Evolutionary conservation across 768 basidiomycete genomes (phyloP).

Genomic region (Rhodosporidiobolus sp.): DNA sequence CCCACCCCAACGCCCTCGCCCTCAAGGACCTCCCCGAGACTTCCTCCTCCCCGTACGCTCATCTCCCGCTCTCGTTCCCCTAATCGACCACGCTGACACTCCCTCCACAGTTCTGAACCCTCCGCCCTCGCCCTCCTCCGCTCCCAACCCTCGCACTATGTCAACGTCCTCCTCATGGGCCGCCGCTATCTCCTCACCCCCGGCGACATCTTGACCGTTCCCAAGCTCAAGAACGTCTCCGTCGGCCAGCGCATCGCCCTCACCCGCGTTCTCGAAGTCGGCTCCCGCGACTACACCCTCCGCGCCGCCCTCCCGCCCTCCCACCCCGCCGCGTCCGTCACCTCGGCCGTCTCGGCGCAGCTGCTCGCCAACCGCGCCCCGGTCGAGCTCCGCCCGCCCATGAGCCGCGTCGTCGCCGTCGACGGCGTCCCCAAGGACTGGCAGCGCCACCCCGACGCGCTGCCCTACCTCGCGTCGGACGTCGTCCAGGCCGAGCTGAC

Average conservation of each 20-base stretch:
- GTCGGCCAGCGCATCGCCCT: constrained; percentile 82
- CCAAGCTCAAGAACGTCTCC: constrained; percentile 75
- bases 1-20: constrained; percentile 11
- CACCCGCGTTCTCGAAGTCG: constrained; percentile 85
- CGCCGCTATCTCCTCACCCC: constrained; percentile 85
- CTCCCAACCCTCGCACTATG: constrained; percentile 87
- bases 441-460: constrained; percentile 52
- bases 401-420: constrained; percentile 10
- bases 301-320: constrained; percentile 49
- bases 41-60: constrained; percentile 10
- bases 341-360: background rate
- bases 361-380: background rate
- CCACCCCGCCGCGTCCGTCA: background rate
- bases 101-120: constrained; percentile 8
- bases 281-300: constrained; percentile 90
- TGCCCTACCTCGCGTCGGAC: constrained; percentile 64
- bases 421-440: constrained; percentile 38
- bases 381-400: background rate
- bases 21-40: background rate
- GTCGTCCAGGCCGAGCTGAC: constrained; percentile 76
- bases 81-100: too few relatives aligned
- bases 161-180: constrained; percentile 81
- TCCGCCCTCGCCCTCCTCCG: constrained; percentile 73
- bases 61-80: background rate
- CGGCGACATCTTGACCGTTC: constrained; percentile 87